These are phyloP conservation scores for Entomortierella beljakovae DNA, from an alignment of 192 early-diverging fungal genomes.

Conservation along the genomic window DNA sequence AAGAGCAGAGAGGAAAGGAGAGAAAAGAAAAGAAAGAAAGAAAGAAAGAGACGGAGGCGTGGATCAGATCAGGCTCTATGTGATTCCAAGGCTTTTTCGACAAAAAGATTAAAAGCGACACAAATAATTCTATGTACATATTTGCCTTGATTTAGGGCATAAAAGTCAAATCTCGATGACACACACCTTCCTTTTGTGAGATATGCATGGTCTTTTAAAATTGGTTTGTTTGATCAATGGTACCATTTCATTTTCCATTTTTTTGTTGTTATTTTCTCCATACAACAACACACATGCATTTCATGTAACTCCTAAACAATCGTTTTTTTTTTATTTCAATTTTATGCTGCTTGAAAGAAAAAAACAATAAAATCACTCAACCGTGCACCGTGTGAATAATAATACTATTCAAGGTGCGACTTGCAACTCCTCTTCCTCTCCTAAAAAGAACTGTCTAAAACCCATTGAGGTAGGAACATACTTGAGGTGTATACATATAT, in stretches of 20 bases:
- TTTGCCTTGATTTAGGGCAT: too few relatives aligned
- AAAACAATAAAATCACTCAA: neutral
- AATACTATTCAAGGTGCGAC: neutral
- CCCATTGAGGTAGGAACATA: too few relatives aligned
- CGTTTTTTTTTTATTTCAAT: too few relatives aligned
- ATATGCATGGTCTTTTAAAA: too few relatives aligned
- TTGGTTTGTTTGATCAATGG: too few relatives aligned
- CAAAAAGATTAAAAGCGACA: neutral
- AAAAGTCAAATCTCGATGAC: neutral
- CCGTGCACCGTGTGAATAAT: conserved; percentile 4
- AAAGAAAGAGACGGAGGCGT: conserved; percentile 4
- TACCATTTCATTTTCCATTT: too few relatives aligned
- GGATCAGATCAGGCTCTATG: neutral
- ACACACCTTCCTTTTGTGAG: too few relatives aligned
- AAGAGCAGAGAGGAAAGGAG: neutral
- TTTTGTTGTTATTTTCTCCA: neutral
- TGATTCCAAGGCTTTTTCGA: neutral
- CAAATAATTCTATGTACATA: neutral
- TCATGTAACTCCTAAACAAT: neutral
- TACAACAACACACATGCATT: neutral
- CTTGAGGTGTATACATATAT: too few relatives aligned
- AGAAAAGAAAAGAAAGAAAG: neutral
- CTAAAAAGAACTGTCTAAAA: too few relatives aligned
- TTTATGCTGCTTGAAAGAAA: too few relatives aligned
- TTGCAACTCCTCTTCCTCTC: neutral